Percentiles rank a stretch among this genome's conserved stretches.
Evolutionary conservation across 148 eudicot species (phyloP).

Genomic region (Beta vulgaris): DNA sequence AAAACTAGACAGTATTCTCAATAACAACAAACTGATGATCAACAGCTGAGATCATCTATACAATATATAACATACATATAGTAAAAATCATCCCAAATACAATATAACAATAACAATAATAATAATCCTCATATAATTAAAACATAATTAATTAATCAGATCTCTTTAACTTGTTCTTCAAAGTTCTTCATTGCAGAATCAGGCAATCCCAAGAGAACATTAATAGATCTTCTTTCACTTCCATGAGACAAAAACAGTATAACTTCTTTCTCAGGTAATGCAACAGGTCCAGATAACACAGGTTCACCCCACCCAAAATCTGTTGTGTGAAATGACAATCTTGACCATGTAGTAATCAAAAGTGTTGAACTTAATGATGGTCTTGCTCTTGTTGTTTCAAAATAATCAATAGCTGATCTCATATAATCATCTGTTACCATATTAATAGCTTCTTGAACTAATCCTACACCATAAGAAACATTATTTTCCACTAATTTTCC

Average conservation of each 20-base stretch:
- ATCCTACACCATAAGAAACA: conserved; percentile 36
- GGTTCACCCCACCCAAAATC: conserved; percentile 69
- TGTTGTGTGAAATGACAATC: conserved; percentile 43
- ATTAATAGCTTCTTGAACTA: conserved; percentile 41
- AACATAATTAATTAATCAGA: background rate
- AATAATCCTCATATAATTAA: background rate
- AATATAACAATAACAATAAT: too few relatives aligned
- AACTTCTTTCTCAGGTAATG: conserved; percentile 41
- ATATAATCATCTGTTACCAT: conserved; percentile 44
- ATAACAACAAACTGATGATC: background rate
- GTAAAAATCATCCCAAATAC: background rate
- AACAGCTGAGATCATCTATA: conserved; percentile 2
- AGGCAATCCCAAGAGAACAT: conserved; percentile 51
- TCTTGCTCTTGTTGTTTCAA: conserved; percentile 44
- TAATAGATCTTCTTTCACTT: conserved; percentile 35
- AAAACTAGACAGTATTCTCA: background rate
- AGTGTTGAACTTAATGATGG: conserved; percentile 49
- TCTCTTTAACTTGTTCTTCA: conserved; percentile 30
- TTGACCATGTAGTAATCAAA: conserved; percentile 53
- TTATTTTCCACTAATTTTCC: conserved; percentile 39
- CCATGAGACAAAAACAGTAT: conserved; percentile 43
- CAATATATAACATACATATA: background rate
- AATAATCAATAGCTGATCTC: conserved; percentile 56
- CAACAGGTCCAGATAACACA: conserved; percentile 39
- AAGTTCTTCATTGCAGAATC: conserved; percentile 45